phyloP scores from a whole-genome alignment of 164 flowering plant genomes.

The Magnolia kwangsiensis region DNA sequence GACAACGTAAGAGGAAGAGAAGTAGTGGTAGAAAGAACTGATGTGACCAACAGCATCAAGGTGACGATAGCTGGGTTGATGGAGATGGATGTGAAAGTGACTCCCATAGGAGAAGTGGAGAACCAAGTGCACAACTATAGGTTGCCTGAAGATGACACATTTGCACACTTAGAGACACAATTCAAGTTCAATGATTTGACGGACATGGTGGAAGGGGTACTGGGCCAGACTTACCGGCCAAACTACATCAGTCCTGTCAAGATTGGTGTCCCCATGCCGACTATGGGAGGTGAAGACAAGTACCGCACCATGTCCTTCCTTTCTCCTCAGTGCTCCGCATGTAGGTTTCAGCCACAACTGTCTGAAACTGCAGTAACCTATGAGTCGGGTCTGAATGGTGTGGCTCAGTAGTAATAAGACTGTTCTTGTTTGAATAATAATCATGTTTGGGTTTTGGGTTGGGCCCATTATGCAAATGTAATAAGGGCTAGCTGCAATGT shows the following conservation, averaged over 20 bases:
- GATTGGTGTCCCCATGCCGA: conserved; percentile 66
- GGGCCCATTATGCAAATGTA: background rate
- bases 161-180: conserved; percentile 44
- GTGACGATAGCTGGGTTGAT: conserved; percentile 40
- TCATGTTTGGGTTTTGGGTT: background rate
- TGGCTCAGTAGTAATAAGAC: background rate
- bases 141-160: conserved; percentile 44
- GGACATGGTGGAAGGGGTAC: conserved; percentile 55
- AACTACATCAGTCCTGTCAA: conserved; percentile 60
- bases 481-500: conserved; percentile 7
- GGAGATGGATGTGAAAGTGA: conserved; percentile 45
- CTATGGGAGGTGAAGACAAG: conserved; percentile 79
- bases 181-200: conserved; percentile 37
- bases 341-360: conserved; percentile 34
- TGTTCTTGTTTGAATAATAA: background rate
- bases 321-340: conserved; percentile 47
- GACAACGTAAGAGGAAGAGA: conserved; percentile 18
- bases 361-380: background rate
- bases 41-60: conserved; percentile 43
- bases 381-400: background rate
- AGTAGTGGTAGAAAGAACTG: conserved; percentile 56
- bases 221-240: conserved; percentile 71
- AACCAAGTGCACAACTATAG: conserved; percentile 59
- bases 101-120: conserved; percentile 54
- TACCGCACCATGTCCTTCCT: conserved; percentile 48